Base-by-base conservation (phyloP, 352 stramenopile genomes). In the Globisporangium parvum region DNA sequence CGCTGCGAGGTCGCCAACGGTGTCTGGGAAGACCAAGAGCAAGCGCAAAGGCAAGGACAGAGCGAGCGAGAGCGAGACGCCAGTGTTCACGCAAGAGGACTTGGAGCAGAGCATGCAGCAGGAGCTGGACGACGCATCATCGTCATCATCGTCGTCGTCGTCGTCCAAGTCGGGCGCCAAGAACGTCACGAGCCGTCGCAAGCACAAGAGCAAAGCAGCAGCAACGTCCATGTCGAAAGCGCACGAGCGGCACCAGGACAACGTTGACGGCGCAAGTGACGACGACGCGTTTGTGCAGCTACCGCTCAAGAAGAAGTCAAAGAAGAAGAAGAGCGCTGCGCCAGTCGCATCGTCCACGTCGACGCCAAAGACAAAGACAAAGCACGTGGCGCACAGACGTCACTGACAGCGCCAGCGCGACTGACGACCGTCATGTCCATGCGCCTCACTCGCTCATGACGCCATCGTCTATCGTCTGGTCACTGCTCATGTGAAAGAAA, bases 21-120 rank as follows among this genome's bases (percentile, higher is more conserved):
- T 87, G 18, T 62, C 71, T 1, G 68, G 65, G 45, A 35, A 26
- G 33, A 54, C 45, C 8, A 52, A 47, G 11, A 67, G 67, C 42
- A 59, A 71, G 46, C 35, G 50, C 39, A 37, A 44, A 33, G 37
- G 23, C 35, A 41, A 37, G 31, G 31, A 37, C 31, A 21, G 3
- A 46, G 37, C 21, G 53, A 60, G 45, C 37, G 54, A 24, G 15
- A n/a, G 5, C 37, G 26, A 8, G 21, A 39, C 44, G 26, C 5
- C 14, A 21, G 24, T 47, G 33, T 78, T 80, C 52, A 72, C 70
- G n/a, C 73, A 86, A 48, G 63, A 86, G 53, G 70, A 80, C 54
- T 60, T 87, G 15, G 77, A 88, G 59, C 67, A 73, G 18, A 73
- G 67, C 41, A 88, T 87, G 80, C 71, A 85, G 57, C 70, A 79